Evolutionary conservation across 768 basidiomycete genomes (phyloP).

Genomic region (Leccinum aurantiacum): DNA sequence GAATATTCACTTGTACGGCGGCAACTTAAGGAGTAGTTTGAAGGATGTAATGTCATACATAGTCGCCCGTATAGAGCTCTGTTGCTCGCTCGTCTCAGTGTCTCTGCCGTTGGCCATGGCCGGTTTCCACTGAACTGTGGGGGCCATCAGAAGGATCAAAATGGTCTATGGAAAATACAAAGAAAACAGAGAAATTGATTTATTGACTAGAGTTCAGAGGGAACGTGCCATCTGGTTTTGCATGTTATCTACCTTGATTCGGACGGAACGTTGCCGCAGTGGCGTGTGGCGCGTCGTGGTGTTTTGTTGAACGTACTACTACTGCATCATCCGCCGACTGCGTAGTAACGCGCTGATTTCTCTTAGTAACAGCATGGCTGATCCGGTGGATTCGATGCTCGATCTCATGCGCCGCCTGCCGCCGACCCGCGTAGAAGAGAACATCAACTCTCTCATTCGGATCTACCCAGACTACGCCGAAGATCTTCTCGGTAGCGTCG

Average conservation of each 20-base stretch:
- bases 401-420: constrained; percentile 97
- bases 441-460: constrained; percentile 74
- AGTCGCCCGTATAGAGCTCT: no score
- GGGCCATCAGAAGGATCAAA: no score
- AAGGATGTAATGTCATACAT: neutral
- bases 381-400: constrained; percentile 88
- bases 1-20: no score
- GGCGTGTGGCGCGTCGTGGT: neutral
- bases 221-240: no score
- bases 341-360: constrained; percentile 2
- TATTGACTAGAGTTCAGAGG: no score
- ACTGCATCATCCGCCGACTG: neutral
- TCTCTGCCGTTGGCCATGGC: neutral
- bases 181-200: no score
- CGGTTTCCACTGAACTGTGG: neutral
- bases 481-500: constrained; percentile 91
- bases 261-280: neutral
- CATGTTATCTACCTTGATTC: neutral
- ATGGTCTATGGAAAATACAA: no score
- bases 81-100: neutral
- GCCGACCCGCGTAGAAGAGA: constrained; percentile 84
- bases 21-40: neutral
- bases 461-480: constrained; percentile 94
- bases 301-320: neutral
- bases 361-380: constrained; percentile 48